Base-by-base conservation (phyloP, 495 filamentous ascomycete genomes). In the Hyaloscypha bicolor region DNA sequence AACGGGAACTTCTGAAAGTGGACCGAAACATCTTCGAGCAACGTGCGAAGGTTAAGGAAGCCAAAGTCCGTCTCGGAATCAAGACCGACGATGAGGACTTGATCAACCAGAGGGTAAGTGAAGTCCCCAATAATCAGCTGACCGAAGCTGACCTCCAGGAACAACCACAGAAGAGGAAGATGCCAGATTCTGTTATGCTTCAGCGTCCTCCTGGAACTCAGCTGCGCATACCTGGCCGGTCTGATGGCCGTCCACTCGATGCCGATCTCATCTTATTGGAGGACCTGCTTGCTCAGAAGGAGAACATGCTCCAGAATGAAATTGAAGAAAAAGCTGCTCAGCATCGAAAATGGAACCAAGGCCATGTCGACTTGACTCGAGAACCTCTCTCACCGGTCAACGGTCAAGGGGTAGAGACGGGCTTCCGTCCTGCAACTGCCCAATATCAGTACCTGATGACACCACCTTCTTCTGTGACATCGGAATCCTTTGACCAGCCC, bases 81-180 rank as follows among this genome's bases (percentile, higher is more conserved):
- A 97, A 94, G 82, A 88, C 87, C 63, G 92, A 94, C 66, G 95
- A 98, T 76, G 96, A 98, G 71, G 94, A 97, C 72, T 86, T 98
- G 71, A 89, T 96, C 81, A 94, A 94, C 78, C 91, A 94, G 73
- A 95, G 95, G 87, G 93, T 94, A 80, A 78, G 86, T 57, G 51
- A 4, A 60, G 42, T 4, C 16, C 33, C 22, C 14, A 48, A 21
- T 8, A 12, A 42, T 53, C 63, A 60, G 51, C 60, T 69, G 19
- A 42, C 39, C 62, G 16, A 39, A 62, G 58, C 42, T 42, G 64
- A 71, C 62, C 73, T 78, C 78, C 65, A 39, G 52, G 33, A 45
- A 58, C 74, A 81, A 76, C 82, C 90, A 69, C 91, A 88, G 68
- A 93, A 92, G 79, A 88, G 90, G 77, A 91, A 90, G 73, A 22